Base-by-base conservation (phyloP, 306 rosid species). In the Astragalus glycyphyllos region DNA sequence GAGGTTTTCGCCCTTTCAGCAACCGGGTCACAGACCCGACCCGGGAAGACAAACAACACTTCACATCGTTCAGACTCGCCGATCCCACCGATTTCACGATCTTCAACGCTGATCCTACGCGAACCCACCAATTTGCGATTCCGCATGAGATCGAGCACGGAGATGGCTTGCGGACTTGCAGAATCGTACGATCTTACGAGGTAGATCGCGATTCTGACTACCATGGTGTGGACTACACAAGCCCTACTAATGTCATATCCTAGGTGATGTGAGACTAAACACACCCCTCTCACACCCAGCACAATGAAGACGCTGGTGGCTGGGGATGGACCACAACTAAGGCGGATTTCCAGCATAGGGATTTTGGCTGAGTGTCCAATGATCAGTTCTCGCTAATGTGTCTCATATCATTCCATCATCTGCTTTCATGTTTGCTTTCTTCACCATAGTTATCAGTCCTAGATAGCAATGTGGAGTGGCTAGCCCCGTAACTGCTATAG, bases 311-410 rank as follows among this genome's bases (percentile, higher is more conserved):
- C 8, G 8, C 10, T 40, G 45, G 45, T 40, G 45, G 10, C 45
- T 40, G 8, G 45, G 45, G 45, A 10, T 3, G 11, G 45, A 40
- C 45, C 45, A 40, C 45, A 0, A 40, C 2, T 7, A 40, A 40
- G 11, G 10, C 11, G 1, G 45, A 40, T 40, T 40, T 8, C 11
- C 11, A 40, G 9, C 10, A 40, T 40, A 40, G 11, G 54, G 63
- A 50, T 51, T 73, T 56, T 46, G 23, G 20, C 6, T 15, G 16
- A 45, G 47, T 53, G 48, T 83, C 44, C 61, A 17, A 70, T 71
- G 26, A 46, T 69, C 34, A 34, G 13, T 64, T 32, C 46, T 57
- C 50, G 74, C 6, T 38, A 14, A 8, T 14, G 6, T 42, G 26
- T 66, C 58, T 66, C 53, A 67, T 32, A 17, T 35, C 12, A 1